These are phyloP conservation scores for Ustanciosporium gigantosporum DNA, from an alignment of 1,284 basidiomycete species.

Conservation along the genomic window DNA sequence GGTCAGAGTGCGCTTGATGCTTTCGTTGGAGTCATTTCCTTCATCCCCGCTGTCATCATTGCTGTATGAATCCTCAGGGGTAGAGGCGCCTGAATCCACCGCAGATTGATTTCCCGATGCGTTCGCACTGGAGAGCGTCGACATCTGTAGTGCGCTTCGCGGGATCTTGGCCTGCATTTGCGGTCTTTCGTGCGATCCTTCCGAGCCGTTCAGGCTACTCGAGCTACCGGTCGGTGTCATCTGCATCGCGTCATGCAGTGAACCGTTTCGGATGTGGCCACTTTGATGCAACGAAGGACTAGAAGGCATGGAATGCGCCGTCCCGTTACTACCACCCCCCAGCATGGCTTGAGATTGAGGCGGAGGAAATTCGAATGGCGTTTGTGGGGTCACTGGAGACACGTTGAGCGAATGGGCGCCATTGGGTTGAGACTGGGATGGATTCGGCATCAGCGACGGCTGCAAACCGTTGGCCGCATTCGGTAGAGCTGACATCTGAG, in stretches of 20 bases:
- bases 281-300: slow-evolving; percentile 28
- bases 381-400: slow-evolving; percentile 37
- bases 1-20: slow-evolving; percentile 9
- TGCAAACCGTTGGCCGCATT: not conserved
- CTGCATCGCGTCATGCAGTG: slow-evolving; percentile 40
- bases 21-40: slow-evolving; percentile 5
- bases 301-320: slow-evolving; percentile 28
- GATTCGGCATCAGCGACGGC: slow-evolving; percentile 1
- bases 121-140: slow-evolving; percentile 21
- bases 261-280: slow-evolving; percentile 24
- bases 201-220: slow-evolving; percentile 1
- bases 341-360: not conserved
- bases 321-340: slow-evolving; percentile 1
- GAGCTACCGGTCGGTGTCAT: slow-evolving; percentile 4
- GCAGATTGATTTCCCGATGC: slow-evolving; percentile 25
- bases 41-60: slow-evolving; percentile 38
- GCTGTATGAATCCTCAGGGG: slow-evolving; percentile 42
- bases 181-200: slow-evolving; percentile 1
- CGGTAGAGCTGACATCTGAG: not conserved
- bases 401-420: slow-evolving; percentile 27
- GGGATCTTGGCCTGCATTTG: slow-evolving; percentile 25
- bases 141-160: slow-evolving; percentile 35
- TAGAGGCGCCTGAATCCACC: slow-evolving; percentile 30
- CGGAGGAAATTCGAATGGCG: slow-evolving; percentile 33
- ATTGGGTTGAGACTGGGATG: slow-evolving; percentile 6